Evolutionary conservation across 345 rosid species (phyloP).

Genomic region (Boechera divaricarpa): DNA sequence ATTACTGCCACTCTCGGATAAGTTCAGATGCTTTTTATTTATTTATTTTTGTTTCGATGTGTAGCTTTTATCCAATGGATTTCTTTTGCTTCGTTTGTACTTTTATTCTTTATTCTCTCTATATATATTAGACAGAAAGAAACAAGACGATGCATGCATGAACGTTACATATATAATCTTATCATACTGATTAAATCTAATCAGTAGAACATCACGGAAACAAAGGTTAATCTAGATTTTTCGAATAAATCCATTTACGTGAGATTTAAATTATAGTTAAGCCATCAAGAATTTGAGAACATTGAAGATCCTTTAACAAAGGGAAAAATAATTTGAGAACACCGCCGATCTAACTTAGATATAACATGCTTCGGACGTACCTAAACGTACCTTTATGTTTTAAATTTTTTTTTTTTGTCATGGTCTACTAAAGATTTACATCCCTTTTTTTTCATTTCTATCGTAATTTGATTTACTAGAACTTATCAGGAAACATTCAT

Average conservation of each 20-base stretch:
- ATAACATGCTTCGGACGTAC: no score
- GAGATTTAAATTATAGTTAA: background rate
- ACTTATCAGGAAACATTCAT: no score
- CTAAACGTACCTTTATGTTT: no score
- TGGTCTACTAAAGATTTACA: no score
- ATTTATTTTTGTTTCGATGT: slow-evolving; percentile 29
- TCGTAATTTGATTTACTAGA: no score
- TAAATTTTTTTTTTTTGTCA: no score
- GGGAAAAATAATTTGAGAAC: no score
- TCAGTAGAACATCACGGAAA: slow-evolving; percentile 5
- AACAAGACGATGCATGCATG: slow-evolving; percentile 40
- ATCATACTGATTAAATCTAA: slow-evolving; percentile 1
- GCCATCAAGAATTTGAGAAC: background rate
- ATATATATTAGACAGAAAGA: slow-evolving; percentile 10
- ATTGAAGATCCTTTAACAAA: no score
- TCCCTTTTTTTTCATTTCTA: no score
- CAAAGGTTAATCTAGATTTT: background rate
- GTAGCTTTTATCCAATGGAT: slow-evolving; percentile 31
- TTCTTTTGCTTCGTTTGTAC: slow-evolving; percentile 2
- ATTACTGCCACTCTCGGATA: slow-evolving; percentile 39
- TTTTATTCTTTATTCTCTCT: slow-evolving; percentile 18
- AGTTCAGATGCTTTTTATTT: slow-evolving; percentile 8
- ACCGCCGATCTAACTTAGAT: no score
- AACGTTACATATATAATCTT: background rate
- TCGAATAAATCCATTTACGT: background rate